Base-by-base conservation (phyloP, 2,329 filamentous ascomycete genomes). In the Volutella citrinella region DNA sequence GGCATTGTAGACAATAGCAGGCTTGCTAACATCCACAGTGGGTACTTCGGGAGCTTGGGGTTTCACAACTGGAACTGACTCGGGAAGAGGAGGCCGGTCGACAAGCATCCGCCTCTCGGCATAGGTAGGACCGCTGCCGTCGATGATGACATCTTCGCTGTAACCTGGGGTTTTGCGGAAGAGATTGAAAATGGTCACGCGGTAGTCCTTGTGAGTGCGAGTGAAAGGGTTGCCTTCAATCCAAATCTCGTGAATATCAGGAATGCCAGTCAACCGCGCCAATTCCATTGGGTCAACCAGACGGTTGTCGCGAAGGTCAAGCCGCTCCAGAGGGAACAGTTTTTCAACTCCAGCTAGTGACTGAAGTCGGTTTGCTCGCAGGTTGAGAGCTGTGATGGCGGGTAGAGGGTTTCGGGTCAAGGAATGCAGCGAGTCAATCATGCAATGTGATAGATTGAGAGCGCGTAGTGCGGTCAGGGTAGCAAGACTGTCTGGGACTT, bases 361-460 rank as follows among this genome's bases (percentile, higher is more conserved):
- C 38, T 80, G 76, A 39, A 98, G 74, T 27, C 90, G 81, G 59
- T 98, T 98, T 30, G 80, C 87, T 37, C 91, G 82, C 35, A 98
- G 76, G 54, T 97, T 97, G 37, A 98, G 70, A 2, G 90, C 90
- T 2, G 87, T 94, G 43, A 98, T 95, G 14, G 93, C 91, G 18
- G 93, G 91, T 6, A 98, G 73, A 10, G 93, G 88, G 52, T 84
- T 93, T 44, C 85, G 81, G 3, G 82, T 82, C 25, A 98, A 70
- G 3, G 91, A 95, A 52, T 94, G 86, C 36, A 98, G 72, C 12
- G 89, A 93, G 50, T 91, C 87, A 44, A 98, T 97, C 90, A 97
- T 96, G 72, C 91, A 97, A 54, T 95, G 86, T 5, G 91, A 95
- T 17, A 98, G 72, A 54, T 98, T 97, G 34, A 98, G 69, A 16